These are phyloP conservation scores for Botrytis galanthina DNA, from an alignment of 2,329 filamentous ascomycete species.

Conservation along the genomic window DNA sequence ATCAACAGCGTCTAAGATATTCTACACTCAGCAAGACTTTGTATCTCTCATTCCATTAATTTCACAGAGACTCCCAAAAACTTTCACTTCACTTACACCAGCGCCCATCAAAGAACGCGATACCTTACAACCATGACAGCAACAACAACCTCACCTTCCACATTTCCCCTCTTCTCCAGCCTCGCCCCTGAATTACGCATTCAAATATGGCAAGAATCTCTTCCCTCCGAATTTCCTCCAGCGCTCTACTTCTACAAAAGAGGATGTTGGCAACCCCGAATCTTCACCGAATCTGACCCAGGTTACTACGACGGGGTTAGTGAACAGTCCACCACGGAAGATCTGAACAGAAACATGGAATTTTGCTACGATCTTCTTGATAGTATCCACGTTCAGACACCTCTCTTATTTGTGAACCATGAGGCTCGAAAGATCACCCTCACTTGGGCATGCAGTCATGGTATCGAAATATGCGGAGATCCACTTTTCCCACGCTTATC, in stretches of 20 bases:
- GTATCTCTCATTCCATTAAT: background rate
- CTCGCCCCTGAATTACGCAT: background rate
- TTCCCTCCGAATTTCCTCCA: background rate
- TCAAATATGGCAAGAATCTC: background rate
- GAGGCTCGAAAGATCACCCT: background rate
- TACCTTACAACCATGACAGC: background rate
- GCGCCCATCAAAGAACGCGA: background rate
- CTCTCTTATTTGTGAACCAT: background rate
- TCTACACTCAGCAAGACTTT: background rate
- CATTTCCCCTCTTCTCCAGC: background rate
- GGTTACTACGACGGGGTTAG: background rate
- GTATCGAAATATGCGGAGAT: background rate
- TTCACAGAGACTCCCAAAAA: background rate
- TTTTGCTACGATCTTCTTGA: background rate
- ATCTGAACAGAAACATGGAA: background rate
- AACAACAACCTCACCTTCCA: background rate
- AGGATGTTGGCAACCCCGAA: conserved; percentile 1
- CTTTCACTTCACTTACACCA: background rate
- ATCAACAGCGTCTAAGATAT: no score
- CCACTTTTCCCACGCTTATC: background rate
- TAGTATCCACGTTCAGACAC: background rate
- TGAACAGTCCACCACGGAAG: background rate
- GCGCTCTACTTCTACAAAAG: background rate
- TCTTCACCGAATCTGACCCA: background rate
- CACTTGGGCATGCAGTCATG: background rate